These are phyloP conservation scores for Achaetomiella virescens DNA, from an alignment of 495 filamentous ascomycete species.

Conservation along the genomic window DNA sequence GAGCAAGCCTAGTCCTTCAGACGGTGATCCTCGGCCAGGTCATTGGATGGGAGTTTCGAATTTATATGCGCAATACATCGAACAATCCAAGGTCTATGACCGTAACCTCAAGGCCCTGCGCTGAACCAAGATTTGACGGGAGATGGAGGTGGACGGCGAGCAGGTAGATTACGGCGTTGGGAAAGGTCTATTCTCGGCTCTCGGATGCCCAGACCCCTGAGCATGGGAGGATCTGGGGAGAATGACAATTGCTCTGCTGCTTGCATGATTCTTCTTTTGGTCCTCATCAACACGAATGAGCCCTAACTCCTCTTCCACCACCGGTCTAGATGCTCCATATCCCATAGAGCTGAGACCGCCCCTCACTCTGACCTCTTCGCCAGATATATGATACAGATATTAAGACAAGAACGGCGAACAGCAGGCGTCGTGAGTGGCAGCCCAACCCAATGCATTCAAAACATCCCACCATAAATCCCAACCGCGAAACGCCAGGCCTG, in stretches of 20 bases:
- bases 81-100: no score
- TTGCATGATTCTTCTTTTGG: not conserved
- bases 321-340: slow-evolving; percentile 3
- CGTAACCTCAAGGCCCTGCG: no score
- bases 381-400: slow-evolving; percentile 5
- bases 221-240: no score
- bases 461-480: slow-evolving; percentile 1
- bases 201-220: no score
- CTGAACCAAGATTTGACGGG: no score
- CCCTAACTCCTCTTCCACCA: not conserved
- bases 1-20: no score
- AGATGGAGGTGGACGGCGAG: no score
- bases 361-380: not conserved
- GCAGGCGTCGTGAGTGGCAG: slow-evolving; percentile 1
- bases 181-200: no score
- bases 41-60: no score
- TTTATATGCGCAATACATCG: no score
- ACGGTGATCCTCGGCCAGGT: no score
- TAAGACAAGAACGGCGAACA: not conserved
- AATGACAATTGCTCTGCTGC: not conserved
- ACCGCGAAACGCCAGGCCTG: slow-evolving; percentile 40
- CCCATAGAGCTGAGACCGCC: not conserved
- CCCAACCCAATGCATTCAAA: slow-evolving; percentile 5
- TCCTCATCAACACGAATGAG: not conserved
- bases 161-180: no score